A percentile compares a stretch with the other conserved stretches of the same genome.
Conservation (phyloP, 208 protist species). For the Leptomonas pyrrhocoris region DNA sequence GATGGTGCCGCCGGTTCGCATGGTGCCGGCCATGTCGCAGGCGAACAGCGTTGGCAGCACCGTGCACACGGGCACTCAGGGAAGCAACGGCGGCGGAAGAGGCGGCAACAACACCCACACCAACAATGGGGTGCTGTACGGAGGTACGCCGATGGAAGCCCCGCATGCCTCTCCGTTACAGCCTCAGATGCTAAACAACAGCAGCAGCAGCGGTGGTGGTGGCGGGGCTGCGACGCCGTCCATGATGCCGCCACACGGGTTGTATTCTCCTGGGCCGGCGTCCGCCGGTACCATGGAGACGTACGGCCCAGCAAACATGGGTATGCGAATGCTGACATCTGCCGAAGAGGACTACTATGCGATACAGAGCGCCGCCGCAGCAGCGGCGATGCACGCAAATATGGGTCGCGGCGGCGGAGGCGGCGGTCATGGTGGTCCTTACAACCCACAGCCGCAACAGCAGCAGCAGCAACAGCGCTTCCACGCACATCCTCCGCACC, state of each 20-base stretch:
- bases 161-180: not conserved
- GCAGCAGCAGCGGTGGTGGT: conserved; percentile 2
- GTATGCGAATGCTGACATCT: not conserved
- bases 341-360: conserved; percentile 25
- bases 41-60: not conserved
- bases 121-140: not conserved
- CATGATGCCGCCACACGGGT: not conserved
- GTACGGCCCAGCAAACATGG: conserved; percentile 9
- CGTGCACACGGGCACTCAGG: not conserved
- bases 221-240: not conserved
- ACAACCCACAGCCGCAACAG: conserved; percentile 3
- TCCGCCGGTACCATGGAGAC: not conserved
- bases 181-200: not conserved
- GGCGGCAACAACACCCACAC: not conserved
- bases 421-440: conserved; percentile 6
- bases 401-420: conserved; percentile 7
- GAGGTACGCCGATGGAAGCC: not conserved
- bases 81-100: not conserved
- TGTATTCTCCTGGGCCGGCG: not conserved
- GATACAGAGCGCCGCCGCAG: not conserved
- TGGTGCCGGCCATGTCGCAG: not conserved
- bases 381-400: not conserved
- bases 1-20: conserved; percentile 29
- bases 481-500: not conserved
- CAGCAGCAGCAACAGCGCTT: conserved; percentile 11